A percentile compares a stretch with the other conserved stretches of the same genome.
These are phyloP conservation scores for Candida silvicultrix DNA, from an alignment of 805 yeast genomes.

Conservation along the genomic window DNA sequence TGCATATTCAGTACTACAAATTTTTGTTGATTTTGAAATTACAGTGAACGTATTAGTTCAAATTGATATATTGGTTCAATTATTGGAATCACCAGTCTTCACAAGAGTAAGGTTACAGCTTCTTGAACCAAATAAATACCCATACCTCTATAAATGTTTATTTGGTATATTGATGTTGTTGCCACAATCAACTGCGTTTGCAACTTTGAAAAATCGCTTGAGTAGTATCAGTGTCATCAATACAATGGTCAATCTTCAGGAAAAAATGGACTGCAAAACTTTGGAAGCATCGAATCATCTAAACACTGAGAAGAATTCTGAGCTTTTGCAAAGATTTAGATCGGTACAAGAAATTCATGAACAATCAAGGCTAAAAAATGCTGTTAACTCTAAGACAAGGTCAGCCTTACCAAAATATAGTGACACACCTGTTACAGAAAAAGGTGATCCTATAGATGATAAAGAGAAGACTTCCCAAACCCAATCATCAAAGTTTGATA, in stretches of 20 bases:
- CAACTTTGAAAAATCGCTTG: constrained; percentile 71
- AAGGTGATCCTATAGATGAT: constrained; percentile 12
- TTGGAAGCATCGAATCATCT: constrained; percentile 8
- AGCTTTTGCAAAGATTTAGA: constrained; percentile 41
- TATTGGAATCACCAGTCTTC: constrained; percentile 89
- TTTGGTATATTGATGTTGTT: constrained; percentile 90
- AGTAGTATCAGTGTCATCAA: constrained; percentile 36
- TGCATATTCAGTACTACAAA: constrained; percentile 75
- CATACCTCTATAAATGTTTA: constrained; percentile 76
- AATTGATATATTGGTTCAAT: constrained; percentile 81
- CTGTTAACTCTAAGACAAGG: constrained; percentile 6
- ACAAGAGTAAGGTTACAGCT: constrained; percentile 80
- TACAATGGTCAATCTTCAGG: constrained; percentile 8
- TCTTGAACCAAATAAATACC: constrained; percentile 79
- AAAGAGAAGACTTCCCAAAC: not conserved
- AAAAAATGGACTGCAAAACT: constrained; percentile 2
- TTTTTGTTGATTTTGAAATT: constrained; percentile 77
- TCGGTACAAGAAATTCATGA: constrained; percentile 40
- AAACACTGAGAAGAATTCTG: constrained; percentile 31
- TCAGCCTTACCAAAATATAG: constrained; percentile 18
- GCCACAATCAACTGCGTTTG: constrained; percentile 90
- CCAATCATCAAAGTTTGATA: constrained; percentile 7
- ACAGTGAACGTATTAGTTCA: constrained; percentile 77
- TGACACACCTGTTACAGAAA: constrained; percentile 13
- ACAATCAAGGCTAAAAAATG: constrained; percentile 10